These are phyloP conservation scores for Dissoconium aciculare DNA, from an alignment of 2,329 filamentous ascomycete genomes.

Conservation along the genomic window DNA sequence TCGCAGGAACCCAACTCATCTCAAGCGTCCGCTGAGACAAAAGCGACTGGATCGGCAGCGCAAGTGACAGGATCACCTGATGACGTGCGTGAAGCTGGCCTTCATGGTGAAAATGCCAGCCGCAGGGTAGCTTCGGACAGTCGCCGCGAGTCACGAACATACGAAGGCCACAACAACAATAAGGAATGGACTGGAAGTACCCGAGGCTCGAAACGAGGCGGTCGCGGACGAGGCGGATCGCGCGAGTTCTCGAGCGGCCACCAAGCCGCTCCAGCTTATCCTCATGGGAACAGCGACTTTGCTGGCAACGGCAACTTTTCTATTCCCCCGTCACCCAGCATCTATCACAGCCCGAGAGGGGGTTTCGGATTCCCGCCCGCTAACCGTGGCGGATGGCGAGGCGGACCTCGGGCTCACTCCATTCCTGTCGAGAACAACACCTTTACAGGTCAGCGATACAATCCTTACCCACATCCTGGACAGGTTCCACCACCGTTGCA, in stretches of 20 bases:
- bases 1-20: constrained; percentile 5
- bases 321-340: constrained; percentile 17
- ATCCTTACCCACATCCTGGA: constrained; percentile 21
- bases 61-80: constrained; percentile 3
- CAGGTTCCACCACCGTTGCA: constrained; percentile 28
- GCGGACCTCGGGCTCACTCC: constrained; percentile 44
- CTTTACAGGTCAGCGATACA: constrained; percentile 29
- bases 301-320: constrained; percentile 10
- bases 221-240: constrained; percentile 21
- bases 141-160: constrained; percentile 9
- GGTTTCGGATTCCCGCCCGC: constrained; percentile 19
- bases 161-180: constrained; percentile 15
- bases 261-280: constrained; percentile 9
- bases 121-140: constrained; percentile 10
- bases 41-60: constrained; percentile 1
- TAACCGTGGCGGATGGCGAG: constrained; percentile 33
- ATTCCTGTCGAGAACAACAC: constrained; percentile 38
- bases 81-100: constrained; percentile 6
- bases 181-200: constrained; percentile 11
- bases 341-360: constrained; percentile 18
- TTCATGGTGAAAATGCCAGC: constrained; percentile 8
- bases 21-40: neutral
- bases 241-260: constrained; percentile 21
- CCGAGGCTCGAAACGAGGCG: constrained; percentile 19
- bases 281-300: constrained; percentile 16